Base-by-base conservation (phyloP, 2,329 filamentous ascomycete genomes). In the Fusarium sp. region DNA sequence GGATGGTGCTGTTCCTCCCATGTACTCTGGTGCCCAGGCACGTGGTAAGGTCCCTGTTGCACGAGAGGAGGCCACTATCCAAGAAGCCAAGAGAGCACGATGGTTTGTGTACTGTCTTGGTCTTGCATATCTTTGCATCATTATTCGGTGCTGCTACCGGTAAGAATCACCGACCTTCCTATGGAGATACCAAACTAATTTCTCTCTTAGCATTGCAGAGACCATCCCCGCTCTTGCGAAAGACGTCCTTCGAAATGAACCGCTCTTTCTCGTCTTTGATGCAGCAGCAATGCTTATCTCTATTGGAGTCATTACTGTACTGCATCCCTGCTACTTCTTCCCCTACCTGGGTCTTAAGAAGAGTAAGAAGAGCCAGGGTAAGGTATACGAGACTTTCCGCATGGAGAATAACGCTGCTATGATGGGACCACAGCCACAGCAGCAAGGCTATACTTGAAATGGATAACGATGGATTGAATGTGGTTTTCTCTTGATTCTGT, bases 81-180 rank as follows among this genome's bases (percentile, higher is more conserved):
- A 59, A 30, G 69, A 71, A n/a, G 68, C 65, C 2, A 55, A 38
- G 4, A 64, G 14, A 16, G 58, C 50, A 9, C 46, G 54, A 8
- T 44, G 43, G 22, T 72, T 73, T 50, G 49, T 70, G 11, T 71
- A 67, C 27, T 70, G 66, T 3, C 42, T 72, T 5, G 55, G 57
- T 4, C 6, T 72, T 5, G 56, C 70, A 3, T 72, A 72, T 24
- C 20, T 43, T 8, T 58, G 58, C 11, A 72, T 72, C 24, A 70
- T 73, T 4, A 58, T 73, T 22, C 70, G 70, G 20, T 72, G 70
- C 3, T 20, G 40, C 29, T 72, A 72, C 18, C 66, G 70, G 70
- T 71, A 61, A 54, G 59, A 8, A 24, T 14, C 10, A 12, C 8
- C 1, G 1, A 20, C 1, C 5, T 1, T 8, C 14, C n/a, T 4